phyloP scores from a whole-genome alignment of 768 basidiomycete species.

The Omphalotus guepiniiformis region DNA sequence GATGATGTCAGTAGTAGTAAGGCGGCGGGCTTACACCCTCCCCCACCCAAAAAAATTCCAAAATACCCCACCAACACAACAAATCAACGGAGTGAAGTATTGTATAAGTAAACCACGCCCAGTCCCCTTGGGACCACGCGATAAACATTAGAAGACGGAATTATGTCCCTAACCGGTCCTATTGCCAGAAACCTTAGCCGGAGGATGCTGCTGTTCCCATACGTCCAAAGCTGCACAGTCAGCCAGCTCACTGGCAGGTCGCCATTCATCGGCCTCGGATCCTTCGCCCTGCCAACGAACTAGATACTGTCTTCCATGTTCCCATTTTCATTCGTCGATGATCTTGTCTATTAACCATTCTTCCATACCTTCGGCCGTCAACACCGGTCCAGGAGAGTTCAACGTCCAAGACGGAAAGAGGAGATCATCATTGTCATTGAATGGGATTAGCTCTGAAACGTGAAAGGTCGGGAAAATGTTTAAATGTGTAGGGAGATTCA shows the following conservation, averaged over 20 bases:
- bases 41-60: no score
- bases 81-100: not conserved
- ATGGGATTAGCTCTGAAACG: constrained; percentile 20
- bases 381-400: constrained; percentile 14
- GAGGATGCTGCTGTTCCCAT: no score
- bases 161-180: not conserved
- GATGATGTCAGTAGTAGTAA: no score
- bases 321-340: constrained; percentile 18
- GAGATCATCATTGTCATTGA: constrained; percentile 23
- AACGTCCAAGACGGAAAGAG: constrained; percentile 26
- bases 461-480: constrained; percentile 30
- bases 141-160: not conserved
- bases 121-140: not conserved
- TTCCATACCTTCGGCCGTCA: constrained; percentile 19
- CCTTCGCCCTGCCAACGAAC: constrained; percentile 27
- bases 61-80: no score
- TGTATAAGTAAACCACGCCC: not conserved
- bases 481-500: constrained; percentile 15
- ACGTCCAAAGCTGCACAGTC: constrained; percentile 19
- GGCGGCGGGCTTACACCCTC: no score
- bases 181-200: no score
- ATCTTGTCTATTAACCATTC: constrained; percentile 23
- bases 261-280: constrained; percentile 22
- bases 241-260: constrained; percentile 13
- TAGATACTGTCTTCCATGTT: constrained; percentile 23